A percentile compares a stretch with the other conserved stretches of the same genome.
Conservation (phyloP, 805 yeast genomes). For the Cyberlindnera xishuangbannaensis region DNA sequence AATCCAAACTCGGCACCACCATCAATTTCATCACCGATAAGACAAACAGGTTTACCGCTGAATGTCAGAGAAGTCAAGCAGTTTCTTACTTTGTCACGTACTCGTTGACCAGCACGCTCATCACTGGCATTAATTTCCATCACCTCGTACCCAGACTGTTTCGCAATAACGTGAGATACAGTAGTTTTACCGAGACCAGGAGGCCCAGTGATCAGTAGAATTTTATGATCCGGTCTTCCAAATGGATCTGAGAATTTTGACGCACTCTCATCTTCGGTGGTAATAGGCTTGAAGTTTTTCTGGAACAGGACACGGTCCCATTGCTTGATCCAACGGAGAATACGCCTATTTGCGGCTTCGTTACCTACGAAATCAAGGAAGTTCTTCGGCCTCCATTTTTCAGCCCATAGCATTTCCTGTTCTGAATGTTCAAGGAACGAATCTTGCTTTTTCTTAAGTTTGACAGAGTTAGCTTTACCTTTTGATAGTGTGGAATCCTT, state of each 20-base stretch:
- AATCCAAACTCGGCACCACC: constrained; percentile 66
- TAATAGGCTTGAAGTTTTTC: constrained; percentile 31
- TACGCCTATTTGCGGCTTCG: constrained; percentile 53
- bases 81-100: constrained; percentile 50
- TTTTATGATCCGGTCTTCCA: constrained; percentile 53
- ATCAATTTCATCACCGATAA: constrained; percentile 88
- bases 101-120: constrained; percentile 57
- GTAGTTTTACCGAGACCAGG: constrained; percentile 94
- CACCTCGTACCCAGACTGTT: constrained; percentile 72
- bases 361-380: constrained; percentile 67
- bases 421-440: constrained; percentile 3
- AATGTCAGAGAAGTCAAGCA: constrained; percentile 63
- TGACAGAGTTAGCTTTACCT: not conserved
- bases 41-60: constrained; percentile 69
- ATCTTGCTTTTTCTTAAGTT: not conserved
- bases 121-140: constrained; percentile 86
- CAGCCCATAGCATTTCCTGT: constrained; percentile 39
- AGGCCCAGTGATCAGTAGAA: constrained; percentile 81
- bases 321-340: constrained; percentile 57
- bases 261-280: constrained; percentile 7
- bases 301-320: constrained; percentile 61
- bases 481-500: too few relatives aligned
- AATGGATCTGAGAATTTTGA: constrained; percentile 37
- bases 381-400: constrained; percentile 61
- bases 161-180: constrained; percentile 77